These are phyloP conservation scores for Rhizophlyctis rosea DNA, from an alignment of 192 early-diverging fungal genomes.

Conservation along the genomic window DNA sequence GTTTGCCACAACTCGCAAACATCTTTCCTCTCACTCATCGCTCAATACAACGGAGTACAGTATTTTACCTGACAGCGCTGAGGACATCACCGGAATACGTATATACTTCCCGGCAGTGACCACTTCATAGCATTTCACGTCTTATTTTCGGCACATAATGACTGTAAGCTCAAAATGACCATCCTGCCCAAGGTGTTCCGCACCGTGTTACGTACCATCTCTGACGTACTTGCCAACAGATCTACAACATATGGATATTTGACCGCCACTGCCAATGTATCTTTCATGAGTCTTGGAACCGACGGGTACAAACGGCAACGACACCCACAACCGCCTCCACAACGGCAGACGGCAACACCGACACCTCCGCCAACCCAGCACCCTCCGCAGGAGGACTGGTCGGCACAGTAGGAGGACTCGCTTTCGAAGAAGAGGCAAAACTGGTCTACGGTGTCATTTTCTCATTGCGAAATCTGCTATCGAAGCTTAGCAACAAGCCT, in stretches of 20 bases:
- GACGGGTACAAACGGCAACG: constrained; percentile 44
- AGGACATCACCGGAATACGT: too few species aligned
- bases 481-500: constrained; percentile 68
- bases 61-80: too few species aligned
- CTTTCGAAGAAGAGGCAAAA: constrained; percentile 78
- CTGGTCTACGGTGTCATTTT: constrained; percentile 95
- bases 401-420: constrained; percentile 16
- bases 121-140: too few species aligned
- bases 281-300: constrained; percentile 80
- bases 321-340: constrained; percentile 13
- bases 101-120: too few species aligned
- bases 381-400: neutral
- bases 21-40: too few species aligned
- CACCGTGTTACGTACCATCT: neutral
- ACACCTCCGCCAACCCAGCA: constrained; percentile 32
- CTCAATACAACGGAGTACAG: too few species aligned
- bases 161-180: too few species aligned
- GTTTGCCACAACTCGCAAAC: too few species aligned
- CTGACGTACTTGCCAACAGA: too few species aligned
- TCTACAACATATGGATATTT: constrained; percentile 90
- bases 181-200: neutral
- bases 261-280: constrained; percentile 90
- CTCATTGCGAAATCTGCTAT: constrained; percentile 83
- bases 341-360: constrained; percentile 27
- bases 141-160: too few species aligned